A percentile compares a stretch with the other conserved stretches of the same genome.
Conservation (phyloP, 495 filamentous ascomycete genomes). For the Tuber aestivum region DNA sequence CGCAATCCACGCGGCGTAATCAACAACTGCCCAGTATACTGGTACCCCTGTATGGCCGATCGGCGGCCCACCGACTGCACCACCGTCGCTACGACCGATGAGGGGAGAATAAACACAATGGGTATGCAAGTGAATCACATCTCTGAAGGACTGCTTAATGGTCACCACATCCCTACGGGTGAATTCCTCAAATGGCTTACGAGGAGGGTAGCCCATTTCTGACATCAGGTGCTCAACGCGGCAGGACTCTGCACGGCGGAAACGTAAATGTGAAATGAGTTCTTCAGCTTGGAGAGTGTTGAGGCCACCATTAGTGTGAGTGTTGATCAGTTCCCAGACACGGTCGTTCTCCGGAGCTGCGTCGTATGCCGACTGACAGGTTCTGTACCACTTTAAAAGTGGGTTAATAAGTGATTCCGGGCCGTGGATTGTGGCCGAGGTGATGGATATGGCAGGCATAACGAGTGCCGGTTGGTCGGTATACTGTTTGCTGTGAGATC, state of each 20-base stretch:
- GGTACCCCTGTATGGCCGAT: background rate
- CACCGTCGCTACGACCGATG: background rate
- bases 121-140: background rate
- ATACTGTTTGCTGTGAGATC: background rate
- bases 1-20: background rate
- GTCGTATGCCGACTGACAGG: background rate
- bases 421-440: background rate
- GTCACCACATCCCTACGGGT: background rate
- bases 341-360: background rate
- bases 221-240: background rate
- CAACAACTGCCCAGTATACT: constrained; percentile 3
- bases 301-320: background rate
- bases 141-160: background rate
- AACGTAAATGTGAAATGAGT: background rate
- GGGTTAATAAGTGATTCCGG: constrained; percentile 1
- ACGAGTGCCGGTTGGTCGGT: background rate
- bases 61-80: background rate
- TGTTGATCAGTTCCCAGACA: background rate
- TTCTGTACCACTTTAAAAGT: constrained; percentile 1
- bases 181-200: background rate
- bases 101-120: background rate
- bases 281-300: background rate
- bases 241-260: background rate
- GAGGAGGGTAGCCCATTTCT: background rate
- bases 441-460: background rate